A percentile compares a stretch with the other conserved stretches of the same genome.
Conservation (phyloP, 1,284 basidiomycete genomes). For the Ustilago crameri region DNA sequence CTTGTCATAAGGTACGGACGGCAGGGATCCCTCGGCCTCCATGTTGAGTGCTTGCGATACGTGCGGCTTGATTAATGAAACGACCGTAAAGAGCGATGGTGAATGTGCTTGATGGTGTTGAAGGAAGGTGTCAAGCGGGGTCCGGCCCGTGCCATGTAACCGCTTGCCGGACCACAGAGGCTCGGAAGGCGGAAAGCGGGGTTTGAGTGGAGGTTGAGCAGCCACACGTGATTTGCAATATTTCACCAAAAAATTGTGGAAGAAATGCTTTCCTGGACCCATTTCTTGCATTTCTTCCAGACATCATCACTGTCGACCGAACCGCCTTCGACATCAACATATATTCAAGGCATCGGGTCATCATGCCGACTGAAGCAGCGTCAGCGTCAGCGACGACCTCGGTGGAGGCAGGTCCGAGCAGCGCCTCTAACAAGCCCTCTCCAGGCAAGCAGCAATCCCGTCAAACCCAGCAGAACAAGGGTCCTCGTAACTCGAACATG, state of each 20-base stretch:
- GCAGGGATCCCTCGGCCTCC: conserved; percentile 19
- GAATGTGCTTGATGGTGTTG: background rate
- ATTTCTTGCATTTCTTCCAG: background rate
- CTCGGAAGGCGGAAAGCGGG: conserved; percentile 3
- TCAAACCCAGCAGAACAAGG: conserved; percentile 11
- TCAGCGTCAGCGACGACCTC: background rate
- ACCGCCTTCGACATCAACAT: background rate
- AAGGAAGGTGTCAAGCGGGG: background rate
- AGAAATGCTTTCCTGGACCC: background rate
- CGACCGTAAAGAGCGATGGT: background rate
- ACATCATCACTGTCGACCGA: background rate
- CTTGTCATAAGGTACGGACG: conserved; percentile 31
- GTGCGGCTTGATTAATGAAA: background rate
- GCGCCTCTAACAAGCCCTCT: background rate
- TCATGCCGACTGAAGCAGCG: conserved; percentile 19
- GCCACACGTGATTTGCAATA: conserved; percentile 13
- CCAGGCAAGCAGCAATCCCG: conserved; percentile 9
- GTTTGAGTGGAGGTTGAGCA: conserved; percentile 6
- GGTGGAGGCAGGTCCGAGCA: conserved; percentile 2
- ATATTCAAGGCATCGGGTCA: background rate
- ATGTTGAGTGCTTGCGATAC: conserved; percentile 8
- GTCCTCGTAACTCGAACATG: conserved; percentile 19
- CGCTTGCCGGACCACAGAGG: conserved; percentile 6
- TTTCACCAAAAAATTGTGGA: conserved; percentile 7
- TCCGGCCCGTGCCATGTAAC: conserved; percentile 8